These are phyloP conservation scores for Pseudohyphozyma bogoriensis DNA, from an alignment of 768 basidiomycete species.

Conservation along the genomic window DNA sequence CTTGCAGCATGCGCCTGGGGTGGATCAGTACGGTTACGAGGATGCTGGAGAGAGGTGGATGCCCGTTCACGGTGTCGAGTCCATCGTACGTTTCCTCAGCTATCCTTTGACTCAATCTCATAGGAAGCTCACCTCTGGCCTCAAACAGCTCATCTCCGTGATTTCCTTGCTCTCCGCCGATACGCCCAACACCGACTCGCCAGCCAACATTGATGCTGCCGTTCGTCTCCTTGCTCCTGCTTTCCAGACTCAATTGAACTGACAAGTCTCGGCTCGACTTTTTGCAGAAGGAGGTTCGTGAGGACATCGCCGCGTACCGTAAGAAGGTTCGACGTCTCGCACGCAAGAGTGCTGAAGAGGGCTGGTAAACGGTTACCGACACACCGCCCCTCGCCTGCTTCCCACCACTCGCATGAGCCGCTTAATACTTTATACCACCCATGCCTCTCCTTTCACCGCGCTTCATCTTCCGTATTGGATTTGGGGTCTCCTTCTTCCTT, in stretches of 20 bases:
- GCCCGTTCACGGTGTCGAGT: slow-evolving; percentile 93
- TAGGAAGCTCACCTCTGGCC: not conserved
- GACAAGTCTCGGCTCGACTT: not conserved
- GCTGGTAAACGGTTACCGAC: slow-evolving; percentile 43
- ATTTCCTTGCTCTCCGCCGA: slow-evolving; percentile 92
- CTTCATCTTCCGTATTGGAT: no score
- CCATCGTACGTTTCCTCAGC: slow-evolving; percentile 61
- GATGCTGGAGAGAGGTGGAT: slow-evolving; percentile 95
- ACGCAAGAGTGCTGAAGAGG: slow-evolving; percentile 79
- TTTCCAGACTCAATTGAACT: not conserved
- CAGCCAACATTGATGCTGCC: slow-evolving; percentile 93
- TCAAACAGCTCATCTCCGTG: slow-evolving; percentile 73
- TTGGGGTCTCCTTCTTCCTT: no score
- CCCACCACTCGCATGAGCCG: no score
- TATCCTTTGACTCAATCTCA: not conserved
- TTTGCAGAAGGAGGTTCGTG: slow-evolving; percentile 49
- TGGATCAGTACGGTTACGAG: slow-evolving; percentile 89
- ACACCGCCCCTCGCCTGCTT: no score
- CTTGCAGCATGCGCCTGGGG: slow-evolving; percentile 71
- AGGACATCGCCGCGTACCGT: slow-evolving; percentile 50
- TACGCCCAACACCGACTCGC: slow-evolving; percentile 80
- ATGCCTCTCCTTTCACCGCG: no score
- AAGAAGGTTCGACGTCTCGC: slow-evolving; percentile 91
- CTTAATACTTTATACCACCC: no score
- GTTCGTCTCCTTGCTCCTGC: slow-evolving; percentile 25